Percentiles rank a stretch among this genome's conserved stretches.
Evolutionary conservation across 2,329 filamentous ascomycete genomes (phyloP).

Genomic region (Microthyrium microscopicum): DNA sequence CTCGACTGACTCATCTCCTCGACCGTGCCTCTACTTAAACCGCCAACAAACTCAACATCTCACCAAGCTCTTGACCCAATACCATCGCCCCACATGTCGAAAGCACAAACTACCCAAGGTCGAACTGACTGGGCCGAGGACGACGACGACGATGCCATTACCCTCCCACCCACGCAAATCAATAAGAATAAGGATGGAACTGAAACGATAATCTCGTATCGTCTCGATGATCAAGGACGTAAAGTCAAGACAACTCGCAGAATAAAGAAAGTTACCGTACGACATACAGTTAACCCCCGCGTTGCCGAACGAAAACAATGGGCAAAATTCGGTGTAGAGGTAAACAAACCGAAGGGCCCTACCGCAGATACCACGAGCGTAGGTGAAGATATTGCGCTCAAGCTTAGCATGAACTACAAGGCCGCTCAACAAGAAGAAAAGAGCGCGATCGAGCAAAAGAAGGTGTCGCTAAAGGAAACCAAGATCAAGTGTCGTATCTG

Average conservation of each 20-base stretch:
- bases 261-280: constrained; percentile 80
- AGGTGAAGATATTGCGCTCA: constrained; percentile 96
- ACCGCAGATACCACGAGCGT: constrained; percentile 80
- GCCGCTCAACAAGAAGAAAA: constrained; percentile 57
- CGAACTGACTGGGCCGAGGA: constrained; percentile 89
- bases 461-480: constrained; percentile 76
- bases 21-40: not conserved
- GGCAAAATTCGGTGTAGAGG: constrained; percentile 82
- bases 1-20: too few relatives aligned
- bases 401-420: constrained; percentile 86
- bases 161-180: constrained; percentile 71
- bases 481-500: constrained; percentile 99
- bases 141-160: constrained; percentile 70
- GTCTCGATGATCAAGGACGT: constrained; percentile 81
- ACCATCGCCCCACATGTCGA: not conserved
- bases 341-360: constrained; percentile 68
- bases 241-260: constrained; percentile 96
- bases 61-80: not conserved
- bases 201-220: constrained; percentile 84
- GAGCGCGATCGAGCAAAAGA: constrained; percentile 54
- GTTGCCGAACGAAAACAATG: constrained; percentile 89
- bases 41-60: not conserved
- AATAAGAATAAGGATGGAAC: constrained; percentile 97
- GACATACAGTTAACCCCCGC: constrained; percentile 87
- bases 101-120: constrained; percentile 16